Percentiles rank a stretch among this genome's conserved stretches.
Evolutionary conservation across 805 yeast species (phyloP).

Genomic region (Candida succiphila): DNA sequence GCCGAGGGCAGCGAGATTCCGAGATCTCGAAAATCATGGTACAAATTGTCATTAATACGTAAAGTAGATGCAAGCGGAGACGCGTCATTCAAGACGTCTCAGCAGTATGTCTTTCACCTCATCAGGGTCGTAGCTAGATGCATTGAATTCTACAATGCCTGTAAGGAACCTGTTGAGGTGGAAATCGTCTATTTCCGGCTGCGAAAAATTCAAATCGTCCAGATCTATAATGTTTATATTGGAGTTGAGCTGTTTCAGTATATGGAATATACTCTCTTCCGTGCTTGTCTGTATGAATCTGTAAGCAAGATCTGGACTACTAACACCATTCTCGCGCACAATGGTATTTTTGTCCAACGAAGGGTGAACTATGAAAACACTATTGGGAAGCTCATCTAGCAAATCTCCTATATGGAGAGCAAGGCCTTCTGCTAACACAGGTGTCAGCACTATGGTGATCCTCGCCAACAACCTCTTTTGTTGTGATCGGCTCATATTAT

Average conservation of each 20-base stretch:
- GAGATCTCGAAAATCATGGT: too few species aligned
- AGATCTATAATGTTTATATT: slow-evolving; percentile 14
- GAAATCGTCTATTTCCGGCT: slow-evolving; percentile 8
- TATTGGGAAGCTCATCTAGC: slow-evolving; percentile 10
- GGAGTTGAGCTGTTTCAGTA: slow-evolving; percentile 37
- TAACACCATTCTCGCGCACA: slow-evolving; percentile 10
- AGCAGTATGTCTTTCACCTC: neutral
- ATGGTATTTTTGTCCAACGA: slow-evolving; percentile 8
- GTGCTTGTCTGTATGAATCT: slow-evolving; percentile 38
- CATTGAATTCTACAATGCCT: slow-evolving; percentile 11
- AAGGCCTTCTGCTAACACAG: slow-evolving; percentile 2
- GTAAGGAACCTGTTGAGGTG: slow-evolving; percentile 17
- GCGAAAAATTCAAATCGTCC: slow-evolving; percentile 8
- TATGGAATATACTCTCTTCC: slow-evolving; percentile 39
- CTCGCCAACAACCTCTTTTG: too few species aligned
- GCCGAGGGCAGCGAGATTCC: too few species aligned
- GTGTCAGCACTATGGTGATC: slow-evolving; percentile 13
- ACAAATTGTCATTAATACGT: too few species aligned
- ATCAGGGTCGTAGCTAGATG: neutral
- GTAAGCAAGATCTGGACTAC: slow-evolving; percentile 11
- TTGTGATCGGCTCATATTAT: neutral
- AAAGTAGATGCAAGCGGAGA: too few species aligned
- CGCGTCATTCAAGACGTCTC: too few species aligned
- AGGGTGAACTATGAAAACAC: slow-evolving; percentile 20
- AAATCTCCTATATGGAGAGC: slow-evolving; percentile 3